phyloP scores from a whole-genome alignment of 2,329 filamentous ascomycete genomes.

The Trichoderma koningiopsis region DNA sequence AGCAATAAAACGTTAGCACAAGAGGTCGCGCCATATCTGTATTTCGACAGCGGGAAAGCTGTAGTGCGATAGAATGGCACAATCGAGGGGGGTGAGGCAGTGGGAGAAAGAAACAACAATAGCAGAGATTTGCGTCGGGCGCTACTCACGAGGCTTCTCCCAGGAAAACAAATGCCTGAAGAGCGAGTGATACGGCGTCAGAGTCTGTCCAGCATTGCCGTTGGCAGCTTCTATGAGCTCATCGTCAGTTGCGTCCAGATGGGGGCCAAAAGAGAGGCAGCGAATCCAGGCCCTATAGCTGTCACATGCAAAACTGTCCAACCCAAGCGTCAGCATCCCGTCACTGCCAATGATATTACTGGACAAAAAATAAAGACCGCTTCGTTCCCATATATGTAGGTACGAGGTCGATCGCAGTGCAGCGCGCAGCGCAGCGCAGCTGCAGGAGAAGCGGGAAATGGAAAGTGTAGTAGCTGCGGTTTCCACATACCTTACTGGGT shows the following conservation, averaged over 20 bases:
- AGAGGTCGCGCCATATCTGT: not conserved
- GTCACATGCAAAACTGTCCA: slow-evolving; percentile 26
- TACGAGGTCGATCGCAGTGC: slow-evolving; percentile 10
- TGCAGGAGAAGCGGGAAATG: slow-evolving; percentile 11
- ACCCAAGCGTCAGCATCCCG: slow-evolving; percentile 46
- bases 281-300: not conserved
- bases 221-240: slow-evolving; percentile 55
- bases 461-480: slow-evolving; percentile 25
- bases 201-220: slow-evolving; percentile 58
- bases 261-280: slow-evolving; percentile 45
- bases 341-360: slow-evolving; percentile 32
- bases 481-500: slow-evolving; percentile 54
- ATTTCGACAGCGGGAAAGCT: not conserved
- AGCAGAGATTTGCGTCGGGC: not conserved
- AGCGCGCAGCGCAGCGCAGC: not conserved
- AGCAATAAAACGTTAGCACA: slow-evolving; percentile 26
- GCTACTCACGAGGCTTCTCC: slow-evolving; percentile 64
- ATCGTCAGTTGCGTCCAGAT: slow-evolving; percentile 57
- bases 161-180: slow-evolving; percentile 70
- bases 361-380: not conserved
- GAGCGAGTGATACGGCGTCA: slow-evolving; percentile 72
- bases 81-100: not conserved
- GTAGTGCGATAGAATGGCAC: not conserved
- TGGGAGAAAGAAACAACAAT: not conserved
- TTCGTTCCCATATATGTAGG: slow-evolving; percentile 13